Evolutionary conservation across 2,329 filamentous ascomycete genomes (phyloP).

Genomic region (Aspergillus quadrilineatus): DNA sequence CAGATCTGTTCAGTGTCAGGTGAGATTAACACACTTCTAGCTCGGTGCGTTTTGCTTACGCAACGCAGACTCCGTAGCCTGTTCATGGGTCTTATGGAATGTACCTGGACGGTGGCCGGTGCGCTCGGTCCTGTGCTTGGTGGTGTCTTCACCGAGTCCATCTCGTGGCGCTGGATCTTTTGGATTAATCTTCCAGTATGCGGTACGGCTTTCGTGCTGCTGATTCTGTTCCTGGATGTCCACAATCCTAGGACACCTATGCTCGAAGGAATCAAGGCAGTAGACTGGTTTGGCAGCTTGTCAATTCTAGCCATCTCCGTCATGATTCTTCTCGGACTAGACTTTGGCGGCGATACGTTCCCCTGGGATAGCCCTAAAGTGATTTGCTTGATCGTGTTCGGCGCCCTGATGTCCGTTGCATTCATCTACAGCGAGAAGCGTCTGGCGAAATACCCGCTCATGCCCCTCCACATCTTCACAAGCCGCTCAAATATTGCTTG

Average conservation of each 20-base stretch:
- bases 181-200: slow-evolving; percentile 57
- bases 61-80: slow-evolving; percentile 45
- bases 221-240: slow-evolving; percentile 55
- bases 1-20: slow-evolving; percentile 55
- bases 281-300: slow-evolving; percentile 56
- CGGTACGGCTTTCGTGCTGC: slow-evolving; percentile 49
- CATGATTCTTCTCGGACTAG: slow-evolving; percentile 54
- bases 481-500: slow-evolving; percentile 57
- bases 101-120: slow-evolving; percentile 57
- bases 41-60: background rate
- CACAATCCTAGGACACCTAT: slow-evolving; percentile 55
- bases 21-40: slow-evolving; percentile 12
- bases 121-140: slow-evolving; percentile 55
- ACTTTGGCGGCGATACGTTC: slow-evolving; percentile 55
- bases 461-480: slow-evolving; percentile 63
- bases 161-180: slow-evolving; percentile 55
- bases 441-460: slow-evolving; percentile 65
- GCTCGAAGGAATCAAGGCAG: slow-evolving; percentile 49
- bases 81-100: slow-evolving; percentile 52
- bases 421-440: slow-evolving; percentile 65
- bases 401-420: slow-evolving; percentile 47
- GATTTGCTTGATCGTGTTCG: slow-evolving; percentile 56
- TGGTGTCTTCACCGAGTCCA: slow-evolving; percentile 47
- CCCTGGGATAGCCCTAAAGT: slow-evolving; percentile 57
- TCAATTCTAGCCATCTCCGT: slow-evolving; percentile 53